Evolutionary conservation across 2,329 filamentous ascomycete genomes (phyloP).

Genomic region (Aspergillus pseudotamarii): DNA sequence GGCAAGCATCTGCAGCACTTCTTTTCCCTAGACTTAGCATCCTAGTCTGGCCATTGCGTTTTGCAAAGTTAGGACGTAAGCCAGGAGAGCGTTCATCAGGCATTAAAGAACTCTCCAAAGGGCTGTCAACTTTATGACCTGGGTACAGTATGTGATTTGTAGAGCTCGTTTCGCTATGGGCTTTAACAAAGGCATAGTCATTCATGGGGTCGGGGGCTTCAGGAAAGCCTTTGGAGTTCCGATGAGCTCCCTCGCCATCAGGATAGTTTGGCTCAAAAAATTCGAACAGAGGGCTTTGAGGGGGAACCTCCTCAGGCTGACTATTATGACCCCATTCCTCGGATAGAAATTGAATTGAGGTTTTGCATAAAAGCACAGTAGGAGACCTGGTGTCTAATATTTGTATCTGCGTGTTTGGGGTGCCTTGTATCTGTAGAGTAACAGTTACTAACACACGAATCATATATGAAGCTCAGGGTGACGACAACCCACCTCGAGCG

Average conservation of each 20-base stretch:
- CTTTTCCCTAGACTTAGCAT: slow-evolving; percentile 27
- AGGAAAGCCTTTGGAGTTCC: neutral
- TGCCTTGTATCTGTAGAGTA: slow-evolving; percentile 26
- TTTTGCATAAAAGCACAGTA: slow-evolving; percentile 15
- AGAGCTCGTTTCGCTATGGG: neutral
- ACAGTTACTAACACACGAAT: neutral
- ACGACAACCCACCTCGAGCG: slow-evolving; percentile 32
- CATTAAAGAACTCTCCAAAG: neutral
- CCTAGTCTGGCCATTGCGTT: slow-evolving; percentile 1
- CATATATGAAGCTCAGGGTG: neutral
- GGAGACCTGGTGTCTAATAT: slow-evolving; percentile 24
- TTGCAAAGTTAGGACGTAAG: slow-evolving; percentile 1
- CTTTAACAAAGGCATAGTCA: neutral
- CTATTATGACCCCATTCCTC: slow-evolving; percentile 6
- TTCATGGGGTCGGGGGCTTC: neutral
- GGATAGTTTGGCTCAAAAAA: neutral
- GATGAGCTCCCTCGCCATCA: neutral
- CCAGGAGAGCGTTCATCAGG: neutral
- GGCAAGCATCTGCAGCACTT: slow-evolving; percentile 30
- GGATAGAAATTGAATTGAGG: slow-evolving; percentile 14
- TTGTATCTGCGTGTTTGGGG: slow-evolving; percentile 24
- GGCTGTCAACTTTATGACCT: neutral
- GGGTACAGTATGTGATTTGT: neutral
- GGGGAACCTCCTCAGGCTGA: slow-evolving; percentile 7
- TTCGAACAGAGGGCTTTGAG: slow-evolving; percentile 18